Evolutionary conservation across 176 grass and related monocot species (phyloP), one percentile per base, ranked within the genome.

Genomic region (Raddia distichophylla): DNA sequence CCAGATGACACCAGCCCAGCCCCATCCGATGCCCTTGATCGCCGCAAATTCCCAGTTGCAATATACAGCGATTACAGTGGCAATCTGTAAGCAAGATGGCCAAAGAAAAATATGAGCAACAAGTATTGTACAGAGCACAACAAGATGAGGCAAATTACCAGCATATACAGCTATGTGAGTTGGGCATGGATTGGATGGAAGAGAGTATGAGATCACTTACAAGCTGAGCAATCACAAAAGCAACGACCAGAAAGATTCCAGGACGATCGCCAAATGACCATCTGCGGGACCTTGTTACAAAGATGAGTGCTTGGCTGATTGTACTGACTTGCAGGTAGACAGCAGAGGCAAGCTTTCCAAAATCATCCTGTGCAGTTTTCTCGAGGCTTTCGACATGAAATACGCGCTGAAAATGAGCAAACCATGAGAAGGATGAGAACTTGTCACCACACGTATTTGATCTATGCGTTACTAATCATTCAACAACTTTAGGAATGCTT

Each of bases 321-420:
- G 94, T 97, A 86, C 94, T 97, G 51, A 97, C 94, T 97, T 97
- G 94, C 44, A 97, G 89, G 80, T 97, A 97, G 14, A 97, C 75
- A 2, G 94, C 94, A 77, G 94, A 93, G 13, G 94, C 94, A 73
- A 97, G 94, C 78, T 97, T 97, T 70, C 91, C 84, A 64, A 87
- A 87, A 67, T 97, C 91, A 60, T 97, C 91, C 80, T 93, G 94
- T 11, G 91, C 86, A 56, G 94, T 93, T 45, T 91, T 93, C 75
- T 97, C 86, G 57, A 97, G 87, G 70, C 94, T 97, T 87, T 93
- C 91, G 13, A 97, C 94, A 1, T 91, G 72, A 64, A 97, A 93
- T 69, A 97, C 62, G 9, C 92, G 56, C 94, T 97, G 90, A 75
- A 78, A 82, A 83, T 52, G 52, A 66, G 20, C 22, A 60, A 75